Percentiles rank a stretch among this genome's conserved stretches.
phyloP scores from a whole-genome alignment of 768 basidiomycete species.

The Agrocybe pediades region DNA sequence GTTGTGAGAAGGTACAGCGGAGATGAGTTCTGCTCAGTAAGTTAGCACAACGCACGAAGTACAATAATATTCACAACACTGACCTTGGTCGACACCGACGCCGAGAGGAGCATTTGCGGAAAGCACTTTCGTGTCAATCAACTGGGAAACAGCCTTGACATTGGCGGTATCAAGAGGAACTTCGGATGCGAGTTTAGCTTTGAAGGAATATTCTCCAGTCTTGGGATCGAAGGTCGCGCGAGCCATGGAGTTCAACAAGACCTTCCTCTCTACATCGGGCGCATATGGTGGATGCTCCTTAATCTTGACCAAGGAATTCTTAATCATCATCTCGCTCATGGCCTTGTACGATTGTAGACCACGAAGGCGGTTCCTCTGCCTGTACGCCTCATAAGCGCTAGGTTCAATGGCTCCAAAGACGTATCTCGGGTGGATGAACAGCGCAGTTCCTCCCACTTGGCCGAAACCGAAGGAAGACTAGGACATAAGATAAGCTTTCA shows the following conservation, averaged over 20 bases:
- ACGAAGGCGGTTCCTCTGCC: slow-evolving; percentile 63
- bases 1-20: slow-evolving; percentile 88
- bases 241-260: slow-evolving; percentile 91
- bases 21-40: slow-evolving; percentile 72
- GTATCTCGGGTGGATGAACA: slow-evolving; percentile 89
- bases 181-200: slow-evolving; percentile 55
- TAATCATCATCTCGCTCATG: slow-evolving; percentile 96
- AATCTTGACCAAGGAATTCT: slow-evolving; percentile 90
- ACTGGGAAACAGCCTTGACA: slow-evolving; percentile 60
- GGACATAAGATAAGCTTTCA: slow-evolving; percentile 7
- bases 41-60: background rate
- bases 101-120: slow-evolving; percentile 54
- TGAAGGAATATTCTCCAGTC: slow-evolving; percentile 86
- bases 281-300: slow-evolving; percentile 92
- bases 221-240: slow-evolving; percentile 81
- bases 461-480: slow-evolving; percentile 97
- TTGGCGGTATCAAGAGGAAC: slow-evolving; percentile 65
- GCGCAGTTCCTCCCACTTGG: slow-evolving; percentile 93
- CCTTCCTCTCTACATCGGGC: slow-evolving; percentile 81
- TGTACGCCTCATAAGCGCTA: slow-evolving; percentile 78
- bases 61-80: slow-evolving; percentile 12
- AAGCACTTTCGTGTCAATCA: slow-evolving; percentile 41
- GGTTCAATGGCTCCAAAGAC: slow-evolving; percentile 84
- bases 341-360: slow-evolving; percentile 78
- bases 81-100: slow-evolving; percentile 90